phyloP scores from a whole-genome alignment of 192 early-diverging fungal genomes.

The Anaeromyces robustus region DNA sequence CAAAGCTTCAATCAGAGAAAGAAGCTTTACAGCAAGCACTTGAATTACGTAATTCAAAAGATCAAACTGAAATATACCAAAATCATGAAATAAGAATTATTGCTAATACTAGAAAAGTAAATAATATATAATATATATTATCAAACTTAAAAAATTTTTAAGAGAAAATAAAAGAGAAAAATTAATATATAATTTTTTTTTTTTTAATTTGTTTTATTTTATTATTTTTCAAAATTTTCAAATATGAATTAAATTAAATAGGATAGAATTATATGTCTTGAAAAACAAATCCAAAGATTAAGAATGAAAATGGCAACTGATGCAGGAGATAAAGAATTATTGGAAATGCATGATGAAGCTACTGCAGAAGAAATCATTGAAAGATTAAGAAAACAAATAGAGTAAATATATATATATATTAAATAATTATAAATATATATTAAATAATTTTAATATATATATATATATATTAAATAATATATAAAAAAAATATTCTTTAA shows the following conservation, averaged over 20 bases:
- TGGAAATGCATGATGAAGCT: slow-evolving; percentile 28
- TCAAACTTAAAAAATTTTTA: too few species aligned
- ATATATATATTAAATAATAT: background rate
- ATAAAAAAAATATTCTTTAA: too few species aligned
- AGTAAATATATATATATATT: slow-evolving; percentile 13
- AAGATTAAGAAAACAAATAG: slow-evolving; percentile 24
- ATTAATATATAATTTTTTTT: too few species aligned
- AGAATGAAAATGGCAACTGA: slow-evolving; percentile 24
- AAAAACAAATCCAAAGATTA: slow-evolving; percentile 39
- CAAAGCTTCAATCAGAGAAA: background rate
- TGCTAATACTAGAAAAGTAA: slow-evolving; percentile 22
- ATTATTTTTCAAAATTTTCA: too few species aligned
- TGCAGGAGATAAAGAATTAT: slow-evolving; percentile 26
- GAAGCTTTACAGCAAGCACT: slow-evolving; percentile 10
- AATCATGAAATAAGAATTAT: slow-evolving; percentile 21
- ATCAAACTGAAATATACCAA: slow-evolving; percentile 5
- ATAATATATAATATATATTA: too few species aligned
- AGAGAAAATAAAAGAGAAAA: too few species aligned
- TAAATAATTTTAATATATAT: background rate
- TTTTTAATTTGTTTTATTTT: too few species aligned
- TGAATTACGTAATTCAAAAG: slow-evolving; percentile 6
- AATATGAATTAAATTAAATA: too few species aligned
- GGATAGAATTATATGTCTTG: slow-evolving; percentile 38
- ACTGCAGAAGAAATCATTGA: slow-evolving; percentile 25
- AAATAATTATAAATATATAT: background rate